phyloP scores from a whole-genome alignment of 306 rosid species.

The Ormosia emarginata region DNA sequence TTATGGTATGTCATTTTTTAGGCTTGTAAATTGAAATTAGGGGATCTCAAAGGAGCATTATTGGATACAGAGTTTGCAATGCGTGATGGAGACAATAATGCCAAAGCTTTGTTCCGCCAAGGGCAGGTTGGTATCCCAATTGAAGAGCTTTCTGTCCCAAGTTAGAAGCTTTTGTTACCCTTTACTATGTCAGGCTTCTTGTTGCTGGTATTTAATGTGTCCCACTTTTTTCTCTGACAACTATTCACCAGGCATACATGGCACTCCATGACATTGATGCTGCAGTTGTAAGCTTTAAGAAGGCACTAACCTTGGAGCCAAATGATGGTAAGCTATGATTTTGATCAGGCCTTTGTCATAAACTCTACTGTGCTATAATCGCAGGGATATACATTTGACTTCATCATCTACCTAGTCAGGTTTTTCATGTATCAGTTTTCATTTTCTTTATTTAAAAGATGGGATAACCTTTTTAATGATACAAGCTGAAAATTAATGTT shows the following conservation, averaged over 20 bases:
- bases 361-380: not conserved
- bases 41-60: constrained; percentile 87
- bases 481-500: not conserved
- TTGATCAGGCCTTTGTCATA: not conserved
- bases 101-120: constrained; percentile 91
- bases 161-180: not conserved
- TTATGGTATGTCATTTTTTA: constrained; percentile 20
- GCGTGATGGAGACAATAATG: constrained; percentile 88
- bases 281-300: constrained; percentile 80
- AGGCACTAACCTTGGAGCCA: constrained; percentile 80
- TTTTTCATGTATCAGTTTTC: not conserved
- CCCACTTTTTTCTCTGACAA: constrained; percentile 13
- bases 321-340: constrained; percentile 61
- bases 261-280: constrained; percentile 84
- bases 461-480: not conserved
- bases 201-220: not conserved
- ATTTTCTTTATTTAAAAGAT: not conserved
- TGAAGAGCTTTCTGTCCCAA: no score
- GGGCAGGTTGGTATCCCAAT: constrained; percentile 88
- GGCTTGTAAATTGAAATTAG: constrained; percentile 92
- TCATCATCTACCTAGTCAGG: not conserved
- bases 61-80: constrained; percentile 91
- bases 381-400: not conserved
- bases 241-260: constrained; percentile 60
- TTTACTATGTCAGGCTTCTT: not conserved